Conservation (phyloP, 495 filamentous ascomycete genomes). For the Lasiosphaeria ovina region DNA sequence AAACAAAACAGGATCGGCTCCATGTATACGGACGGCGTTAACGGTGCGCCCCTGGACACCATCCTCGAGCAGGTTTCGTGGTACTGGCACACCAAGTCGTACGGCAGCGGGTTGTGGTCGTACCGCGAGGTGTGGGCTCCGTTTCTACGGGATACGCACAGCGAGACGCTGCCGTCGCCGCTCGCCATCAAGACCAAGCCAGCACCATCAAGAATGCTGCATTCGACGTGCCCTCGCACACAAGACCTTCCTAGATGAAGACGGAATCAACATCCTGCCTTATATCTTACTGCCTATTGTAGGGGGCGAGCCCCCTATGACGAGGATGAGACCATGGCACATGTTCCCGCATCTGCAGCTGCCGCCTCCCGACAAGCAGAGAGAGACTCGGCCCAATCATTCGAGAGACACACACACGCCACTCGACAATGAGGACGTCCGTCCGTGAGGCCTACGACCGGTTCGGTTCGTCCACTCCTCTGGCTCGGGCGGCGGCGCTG, state of each 20-base stretch:
- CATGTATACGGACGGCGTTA: too few relatives aligned
- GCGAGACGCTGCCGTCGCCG: slow-evolving; percentile 16
- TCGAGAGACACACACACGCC: too few relatives aligned
- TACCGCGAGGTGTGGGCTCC: slow-evolving; percentile 19
- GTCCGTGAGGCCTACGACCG: too few relatives aligned
- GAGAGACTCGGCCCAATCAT: too few relatives aligned
- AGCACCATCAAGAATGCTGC: slow-evolving; percentile 82
- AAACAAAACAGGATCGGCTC: too few relatives aligned
- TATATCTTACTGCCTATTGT: slow-evolving; percentile 74
- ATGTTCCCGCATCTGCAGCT: slow-evolving; percentile 88
- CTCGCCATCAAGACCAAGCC: slow-evolving; percentile 11
- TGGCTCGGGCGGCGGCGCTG: too few relatives aligned
- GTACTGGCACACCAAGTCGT: slow-evolving; percentile 66
- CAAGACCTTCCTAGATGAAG: slow-evolving; percentile 61
- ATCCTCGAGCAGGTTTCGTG: slow-evolving; percentile 59
- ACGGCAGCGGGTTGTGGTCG: slow-evolving; percentile 55
- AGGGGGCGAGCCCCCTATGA: slow-evolving; percentile 61
- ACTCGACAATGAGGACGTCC: too few relatives aligned
- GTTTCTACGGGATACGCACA: slow-evolving; percentile 4
- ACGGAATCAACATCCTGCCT: slow-evolving; percentile 74
- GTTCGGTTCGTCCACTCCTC: too few relatives aligned
- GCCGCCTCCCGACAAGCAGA: slow-evolving; percentile 79
- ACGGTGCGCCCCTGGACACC: slow-evolving; percentile 35
- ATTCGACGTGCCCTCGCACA: slow-evolving; percentile 70
- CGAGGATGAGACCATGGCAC: slow-evolving; percentile 68